Percentiles rank a stretch among this genome's conserved stretches.
Evolutionary conservation across 257 asterid species (phyloP).

Genomic region (Solanum habrochaites): DNA sequence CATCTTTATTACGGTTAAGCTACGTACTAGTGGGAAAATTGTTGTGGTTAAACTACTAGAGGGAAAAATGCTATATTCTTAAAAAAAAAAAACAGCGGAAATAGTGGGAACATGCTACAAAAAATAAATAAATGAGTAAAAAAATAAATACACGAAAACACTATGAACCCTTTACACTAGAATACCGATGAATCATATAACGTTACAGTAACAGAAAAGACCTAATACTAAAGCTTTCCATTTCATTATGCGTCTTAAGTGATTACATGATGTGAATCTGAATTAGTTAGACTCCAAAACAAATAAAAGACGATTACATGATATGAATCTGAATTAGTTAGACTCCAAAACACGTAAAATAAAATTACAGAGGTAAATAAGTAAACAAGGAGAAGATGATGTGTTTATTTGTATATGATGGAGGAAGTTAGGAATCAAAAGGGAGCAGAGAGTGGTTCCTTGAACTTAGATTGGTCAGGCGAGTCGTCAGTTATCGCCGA

Average conservation of each 20-base stretch:
- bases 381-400: neutral
- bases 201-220: neutral
- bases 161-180: neutral
- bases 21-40: too few species aligned
- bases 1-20: too few species aligned
- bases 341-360: too few species aligned
- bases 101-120: too few species aligned
- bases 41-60: too few species aligned
- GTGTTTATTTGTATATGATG: neutral
- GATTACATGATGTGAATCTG: neutral
- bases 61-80: too few species aligned
- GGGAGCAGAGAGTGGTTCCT: slow-evolving; percentile 69
- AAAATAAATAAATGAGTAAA: too few species aligned
- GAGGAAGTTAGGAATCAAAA: slow-evolving; percentile 17
- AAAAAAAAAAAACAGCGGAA: too few species aligned
- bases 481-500: slow-evolving; percentile 24
- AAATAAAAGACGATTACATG: neutral
- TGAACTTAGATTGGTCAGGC: slow-evolving; percentile 18
- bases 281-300: neutral
- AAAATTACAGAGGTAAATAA: neutral
- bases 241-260: neutral
- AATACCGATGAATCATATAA: neutral
- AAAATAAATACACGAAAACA: neutral
- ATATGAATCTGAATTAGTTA: too few species aligned
- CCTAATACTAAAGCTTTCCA: neutral